These are phyloP conservation scores for Aureobasidium zeae DNA, from an alignment of 2,329 filamentous ascomycete genomes.

Conservation along the genomic window DNA sequence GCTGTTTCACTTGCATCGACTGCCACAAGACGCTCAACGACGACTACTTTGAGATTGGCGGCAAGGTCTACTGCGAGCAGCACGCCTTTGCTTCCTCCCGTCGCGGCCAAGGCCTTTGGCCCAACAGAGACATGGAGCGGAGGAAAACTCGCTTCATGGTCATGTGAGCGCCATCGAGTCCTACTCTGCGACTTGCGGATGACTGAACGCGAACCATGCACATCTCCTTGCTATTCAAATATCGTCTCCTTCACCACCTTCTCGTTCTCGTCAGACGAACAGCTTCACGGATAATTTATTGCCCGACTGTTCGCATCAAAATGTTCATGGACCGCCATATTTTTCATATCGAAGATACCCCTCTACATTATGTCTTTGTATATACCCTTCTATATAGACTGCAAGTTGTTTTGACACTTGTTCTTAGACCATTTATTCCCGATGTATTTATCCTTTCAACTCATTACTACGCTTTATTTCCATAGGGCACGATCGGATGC, in stretches of 20 bases:
- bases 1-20: slow-evolving; percentile 75
- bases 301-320: slow-evolving; percentile 1
- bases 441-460: too few relatives aligned
- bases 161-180: slow-evolving; percentile 20
- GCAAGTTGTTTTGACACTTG: too few relatives aligned
- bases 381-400: neutral
- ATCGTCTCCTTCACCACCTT: neutral
- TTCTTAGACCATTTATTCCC: too few relatives aligned
- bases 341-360: slow-evolving; percentile 13
- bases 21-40: slow-evolving; percentile 66
- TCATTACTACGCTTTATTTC: too few relatives aligned
- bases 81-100: slow-evolving; percentile 53
- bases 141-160: slow-evolving; percentile 30
- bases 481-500: too few relatives aligned
- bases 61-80: slow-evolving; percentile 72
- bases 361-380: slow-evolving; percentile 7
- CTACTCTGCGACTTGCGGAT: neutral
- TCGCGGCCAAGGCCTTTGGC: slow-evolving; percentile 7
- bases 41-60: slow-evolving; percentile 85
- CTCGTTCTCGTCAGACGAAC: too few relatives aligned
- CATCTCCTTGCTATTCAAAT: neutral
- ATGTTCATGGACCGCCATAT: too few relatives aligned
- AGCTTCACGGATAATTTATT: neutral
- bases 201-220: slow-evolving; percentile 14
- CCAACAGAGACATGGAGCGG: slow-evolving; percentile 21